Conservation (phyloP, 225 moss, liverwort and hornwort species). For the Asterella californica region DNA sequence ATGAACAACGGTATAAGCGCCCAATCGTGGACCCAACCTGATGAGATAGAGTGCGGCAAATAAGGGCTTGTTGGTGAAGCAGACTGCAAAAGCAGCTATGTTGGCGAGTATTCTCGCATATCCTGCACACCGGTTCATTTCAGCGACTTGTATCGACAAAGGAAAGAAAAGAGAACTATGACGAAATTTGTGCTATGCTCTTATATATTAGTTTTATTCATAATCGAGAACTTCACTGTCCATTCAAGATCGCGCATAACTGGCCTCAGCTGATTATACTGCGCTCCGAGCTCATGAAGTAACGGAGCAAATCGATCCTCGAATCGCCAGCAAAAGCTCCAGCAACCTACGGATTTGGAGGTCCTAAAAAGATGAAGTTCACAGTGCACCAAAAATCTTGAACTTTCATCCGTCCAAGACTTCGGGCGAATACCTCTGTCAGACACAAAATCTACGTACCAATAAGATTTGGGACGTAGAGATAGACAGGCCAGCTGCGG, state of each 20-base stretch:
- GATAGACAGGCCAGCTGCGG: slow-evolving; percentile 51
- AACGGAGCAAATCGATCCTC: too few relatives aligned
- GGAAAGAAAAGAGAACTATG: too few relatives aligned
- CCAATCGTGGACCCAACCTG: slow-evolving; percentile 40
- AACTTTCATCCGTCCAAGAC: not conserved
- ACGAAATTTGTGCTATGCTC: too few relatives aligned
- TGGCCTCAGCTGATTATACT: too few relatives aligned
- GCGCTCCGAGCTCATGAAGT: too few relatives aligned
- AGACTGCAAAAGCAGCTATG: slow-evolving; percentile 67
- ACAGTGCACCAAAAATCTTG: not conserved
- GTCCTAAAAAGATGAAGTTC: not conserved
- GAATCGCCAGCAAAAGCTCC: too few relatives aligned
- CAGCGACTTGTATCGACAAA: not conserved
- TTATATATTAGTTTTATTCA: too few relatives aligned
- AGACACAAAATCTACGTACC: slow-evolving; percentile 19
- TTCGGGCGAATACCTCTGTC: not conserved
- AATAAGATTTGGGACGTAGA: slow-evolving; percentile 55
- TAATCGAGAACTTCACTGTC: too few relatives aligned
- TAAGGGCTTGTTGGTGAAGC: slow-evolving; percentile 67
- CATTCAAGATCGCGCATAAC: too few relatives aligned
- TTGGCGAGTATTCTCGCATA: slow-evolving; percentile 90
- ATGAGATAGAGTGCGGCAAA: slow-evolving; percentile 79
- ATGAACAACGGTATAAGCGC: not conserved
- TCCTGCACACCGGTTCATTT: slow-evolving; percentile 39
- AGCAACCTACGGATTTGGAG: too few relatives aligned